Evolutionary conservation across 805 yeast genomes (phyloP).

Genomic region (Kodamaea restingae): DNA sequence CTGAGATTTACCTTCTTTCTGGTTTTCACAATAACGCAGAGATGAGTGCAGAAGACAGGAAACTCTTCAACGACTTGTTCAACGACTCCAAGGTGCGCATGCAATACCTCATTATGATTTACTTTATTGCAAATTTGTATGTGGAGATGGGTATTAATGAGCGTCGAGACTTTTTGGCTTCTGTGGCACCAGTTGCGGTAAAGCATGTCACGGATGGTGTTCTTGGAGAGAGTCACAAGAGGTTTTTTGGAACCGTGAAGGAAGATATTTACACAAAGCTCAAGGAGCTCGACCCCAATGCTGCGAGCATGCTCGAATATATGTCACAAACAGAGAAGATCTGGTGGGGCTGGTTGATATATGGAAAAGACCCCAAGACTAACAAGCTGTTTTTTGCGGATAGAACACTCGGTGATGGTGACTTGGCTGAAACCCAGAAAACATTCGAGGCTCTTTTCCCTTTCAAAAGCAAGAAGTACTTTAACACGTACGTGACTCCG

Average conservation of each 20-base stretch:
- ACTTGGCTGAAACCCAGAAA: conserved; percentile 17
- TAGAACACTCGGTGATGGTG: conserved; percentile 18
- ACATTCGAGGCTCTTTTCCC: conserved; percentile 22
- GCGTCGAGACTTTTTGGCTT: conserved; percentile 20
- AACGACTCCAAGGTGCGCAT: conserved; percentile 25
- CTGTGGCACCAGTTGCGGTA: conserved; percentile 20
- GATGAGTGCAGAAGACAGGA: conserved; percentile 21
- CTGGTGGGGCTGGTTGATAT: conserved; percentile 41
- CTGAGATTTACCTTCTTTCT: conserved; percentile 36
- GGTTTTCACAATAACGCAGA: conserved; percentile 22
- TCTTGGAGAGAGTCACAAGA: conserved; percentile 21
- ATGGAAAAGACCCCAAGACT: conserved; percentile 31
- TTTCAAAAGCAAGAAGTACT: conserved; percentile 32
- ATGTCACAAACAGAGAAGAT: conserved; percentile 25
- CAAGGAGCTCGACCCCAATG: conserved; percentile 22
- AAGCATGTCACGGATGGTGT: conserved; percentile 37
- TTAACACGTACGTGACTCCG: conserved; percentile 41
- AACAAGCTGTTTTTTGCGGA: conserved; percentile 27
- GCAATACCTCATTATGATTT: conserved; percentile 28
- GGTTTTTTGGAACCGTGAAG: conserved; percentile 22
- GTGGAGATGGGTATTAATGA: conserved; percentile 23
- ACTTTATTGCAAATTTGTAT: conserved; percentile 26
- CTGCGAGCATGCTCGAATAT: conserved; percentile 25
- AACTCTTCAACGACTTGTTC: conserved; percentile 21
- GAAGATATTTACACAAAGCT: conserved; percentile 21